Percentiles rank a stretch among this genome's conserved stretches.
Conservation (phyloP, 352 stramenopile genomes). For the Phytophthora tubulina region DNA sequence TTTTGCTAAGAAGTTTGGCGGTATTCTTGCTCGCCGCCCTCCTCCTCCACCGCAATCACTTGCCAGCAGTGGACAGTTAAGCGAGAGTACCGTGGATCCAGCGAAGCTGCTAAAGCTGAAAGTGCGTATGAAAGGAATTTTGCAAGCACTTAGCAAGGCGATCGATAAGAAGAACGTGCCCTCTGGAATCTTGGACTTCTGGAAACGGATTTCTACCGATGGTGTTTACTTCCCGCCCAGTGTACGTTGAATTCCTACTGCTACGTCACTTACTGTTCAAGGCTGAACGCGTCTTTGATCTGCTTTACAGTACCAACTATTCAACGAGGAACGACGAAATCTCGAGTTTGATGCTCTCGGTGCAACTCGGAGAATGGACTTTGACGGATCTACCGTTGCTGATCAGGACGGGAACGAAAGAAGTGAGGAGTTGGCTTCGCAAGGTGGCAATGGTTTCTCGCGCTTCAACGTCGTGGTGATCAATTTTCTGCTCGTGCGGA, state of each 20-base stretch:
- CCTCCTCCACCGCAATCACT: conserved; percentile 5
- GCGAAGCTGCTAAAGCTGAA: conserved; percentile 61
- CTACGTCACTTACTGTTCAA: neutral
- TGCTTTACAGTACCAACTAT: conserved; percentile 62
- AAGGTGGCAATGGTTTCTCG: conserved; percentile 13
- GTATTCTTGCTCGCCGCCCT: conserved; percentile 44
- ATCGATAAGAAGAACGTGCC: conserved; percentile 66
- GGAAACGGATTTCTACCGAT: conserved; percentile 58
- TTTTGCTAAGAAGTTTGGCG: conserved; percentile 59
- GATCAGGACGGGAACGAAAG: neutral
- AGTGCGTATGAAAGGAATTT: conserved; percentile 66
- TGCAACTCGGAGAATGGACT: conserved; percentile 57
- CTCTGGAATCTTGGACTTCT: conserved; percentile 67
- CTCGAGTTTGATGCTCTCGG: conserved; percentile 71
- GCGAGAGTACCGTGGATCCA: conserved; percentile 23
- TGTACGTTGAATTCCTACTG: conserved; percentile 36
- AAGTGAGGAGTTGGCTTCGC: neutral
- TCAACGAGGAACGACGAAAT: conserved; percentile 44
- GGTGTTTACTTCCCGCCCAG: conserved; percentile 72
- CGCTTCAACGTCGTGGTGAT: conserved; percentile 66
- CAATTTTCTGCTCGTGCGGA: conserved; percentile 71
- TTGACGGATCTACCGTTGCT: conserved; percentile 9
- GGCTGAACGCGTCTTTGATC: conserved; percentile 15
- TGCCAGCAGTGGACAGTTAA: neutral
- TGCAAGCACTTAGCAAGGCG: conserved; percentile 57